These are phyloP conservation scores for Podosphaera xanthii DNA, from an alignment of 2,329 filamentous ascomycete genomes.

Conservation along the genomic window DNA sequence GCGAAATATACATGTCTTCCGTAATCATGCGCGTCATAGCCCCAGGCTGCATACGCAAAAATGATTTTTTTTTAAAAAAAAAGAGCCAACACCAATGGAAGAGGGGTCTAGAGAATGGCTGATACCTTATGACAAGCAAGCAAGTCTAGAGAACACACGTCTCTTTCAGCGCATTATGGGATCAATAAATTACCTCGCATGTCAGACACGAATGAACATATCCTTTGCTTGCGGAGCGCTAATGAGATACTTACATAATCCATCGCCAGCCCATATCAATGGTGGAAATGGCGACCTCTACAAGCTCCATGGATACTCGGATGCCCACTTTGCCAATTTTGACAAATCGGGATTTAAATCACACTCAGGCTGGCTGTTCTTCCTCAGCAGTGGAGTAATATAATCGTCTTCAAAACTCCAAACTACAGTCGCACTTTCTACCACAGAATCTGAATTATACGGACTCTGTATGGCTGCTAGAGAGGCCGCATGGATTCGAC, in stretches of 20 bases:
- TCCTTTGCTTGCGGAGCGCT: not conserved
- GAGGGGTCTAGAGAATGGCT: not conserved
- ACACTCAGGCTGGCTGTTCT: not conserved
- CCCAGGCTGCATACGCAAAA: too few species aligned
- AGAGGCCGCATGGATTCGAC: not conserved
- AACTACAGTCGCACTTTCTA: not conserved
- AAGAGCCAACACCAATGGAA: not conserved
- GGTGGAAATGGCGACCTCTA: not conserved
- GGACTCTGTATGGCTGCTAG: not conserved
- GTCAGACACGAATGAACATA: not conserved
- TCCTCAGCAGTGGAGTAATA: not conserved
- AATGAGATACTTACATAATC: conserved; percentile 1
- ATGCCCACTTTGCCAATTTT: not conserved
- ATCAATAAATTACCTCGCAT: conserved; percentile 1
- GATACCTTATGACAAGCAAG: not conserved
- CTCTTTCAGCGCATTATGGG: not conserved
- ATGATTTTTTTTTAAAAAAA: too few species aligned
- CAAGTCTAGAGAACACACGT: not conserved
- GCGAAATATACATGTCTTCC: too few species aligned
- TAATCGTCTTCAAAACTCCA: not conserved
- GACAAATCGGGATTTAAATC: not conserved
- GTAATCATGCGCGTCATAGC: too few species aligned
- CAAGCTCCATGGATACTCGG: not conserved
- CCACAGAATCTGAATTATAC: not conserved
- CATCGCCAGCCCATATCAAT: not conserved